phyloP scores from a whole-genome alignment of 1,284 basidiomycete genomes.

The Malassezia sympodialis region DNA sequence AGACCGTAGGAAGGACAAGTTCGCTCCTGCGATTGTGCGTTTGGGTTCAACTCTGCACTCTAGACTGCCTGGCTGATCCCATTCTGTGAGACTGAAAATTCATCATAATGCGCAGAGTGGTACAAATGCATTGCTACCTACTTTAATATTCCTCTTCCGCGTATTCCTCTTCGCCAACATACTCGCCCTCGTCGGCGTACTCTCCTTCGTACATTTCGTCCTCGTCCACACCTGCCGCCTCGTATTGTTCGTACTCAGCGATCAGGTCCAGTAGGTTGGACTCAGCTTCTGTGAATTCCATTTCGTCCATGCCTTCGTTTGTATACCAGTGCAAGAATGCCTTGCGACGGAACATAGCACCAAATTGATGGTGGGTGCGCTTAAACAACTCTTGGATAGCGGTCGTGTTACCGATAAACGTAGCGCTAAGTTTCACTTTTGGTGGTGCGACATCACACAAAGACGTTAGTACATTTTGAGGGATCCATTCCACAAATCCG shows the following conservation, averaged over 20 bases:
- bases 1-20: no score
- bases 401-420: constrained; percentile 49
- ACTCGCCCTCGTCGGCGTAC: constrained; percentile 32
- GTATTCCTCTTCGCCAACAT: constrained; percentile 19
- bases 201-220: constrained; percentile 46
- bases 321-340: constrained; percentile 50
- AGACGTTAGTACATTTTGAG: constrained; percentile 45
- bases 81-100: no score
- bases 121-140: neutral
- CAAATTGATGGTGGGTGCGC: constrained; percentile 47
- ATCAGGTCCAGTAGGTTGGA: constrained; percentile 47
- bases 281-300: constrained; percentile 50
- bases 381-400: constrained; percentile 46
- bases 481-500: constrained; percentile 49
- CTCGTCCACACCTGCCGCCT: constrained; percentile 51
- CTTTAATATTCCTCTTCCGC: constrained; percentile 12
- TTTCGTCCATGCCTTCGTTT: constrained; percentile 49
- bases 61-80: no score
- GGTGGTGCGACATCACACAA: constrained; percentile 46
- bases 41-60: no score
- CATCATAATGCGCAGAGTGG: neutral
- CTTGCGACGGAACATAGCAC: constrained; percentile 48
- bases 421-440: constrained; percentile 47
- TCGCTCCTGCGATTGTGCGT: neutral
- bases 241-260: constrained; percentile 50